Conservation (phyloP, 352 stramenopile genomes). For the Phytophthora parvispora region DNA sequence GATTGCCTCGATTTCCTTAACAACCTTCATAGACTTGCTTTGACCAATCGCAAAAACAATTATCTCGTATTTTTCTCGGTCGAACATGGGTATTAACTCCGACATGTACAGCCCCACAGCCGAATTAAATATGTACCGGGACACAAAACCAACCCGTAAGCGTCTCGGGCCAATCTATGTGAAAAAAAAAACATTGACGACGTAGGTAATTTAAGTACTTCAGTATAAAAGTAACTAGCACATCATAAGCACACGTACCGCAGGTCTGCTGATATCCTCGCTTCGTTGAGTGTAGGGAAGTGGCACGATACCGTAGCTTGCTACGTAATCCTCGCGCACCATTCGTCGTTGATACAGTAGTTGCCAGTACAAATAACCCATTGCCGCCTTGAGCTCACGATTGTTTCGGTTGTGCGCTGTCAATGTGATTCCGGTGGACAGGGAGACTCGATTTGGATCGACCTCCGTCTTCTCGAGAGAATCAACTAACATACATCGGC, state of each 20-base stretch:
- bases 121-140: conserved; percentile 65
- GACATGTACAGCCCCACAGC: conserved; percentile 68
- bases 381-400: conserved; percentile 58
- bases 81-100: conserved; percentile 67
- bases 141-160: conserved; percentile 76
- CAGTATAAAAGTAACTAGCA: background rate
- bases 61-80: conserved; percentile 75
- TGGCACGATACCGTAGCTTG: conserved; percentile 61
- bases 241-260: conserved; percentile 14
- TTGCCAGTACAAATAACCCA: conserved; percentile 64
- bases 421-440: conserved; percentile 69
- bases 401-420: conserved; percentile 81
- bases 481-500: conserved; percentile 26
- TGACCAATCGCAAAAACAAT: conserved; percentile 72
- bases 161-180: conserved; percentile 40
- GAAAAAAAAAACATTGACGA: background rate
- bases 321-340: conserved; percentile 50
- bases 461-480: conserved; percentile 47
- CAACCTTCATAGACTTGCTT: conserved; percentile 62
- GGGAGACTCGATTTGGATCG: conserved; percentile 61
- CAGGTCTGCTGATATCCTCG: conserved; percentile 18
- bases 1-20: conserved; percentile 58
- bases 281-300: conserved; percentile 34
- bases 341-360: conserved; percentile 49
- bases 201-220: no score